Evolutionary conservation across 176 grass and related monocot species (phyloP).

Genomic region (Zoysia pacifica): DNA sequence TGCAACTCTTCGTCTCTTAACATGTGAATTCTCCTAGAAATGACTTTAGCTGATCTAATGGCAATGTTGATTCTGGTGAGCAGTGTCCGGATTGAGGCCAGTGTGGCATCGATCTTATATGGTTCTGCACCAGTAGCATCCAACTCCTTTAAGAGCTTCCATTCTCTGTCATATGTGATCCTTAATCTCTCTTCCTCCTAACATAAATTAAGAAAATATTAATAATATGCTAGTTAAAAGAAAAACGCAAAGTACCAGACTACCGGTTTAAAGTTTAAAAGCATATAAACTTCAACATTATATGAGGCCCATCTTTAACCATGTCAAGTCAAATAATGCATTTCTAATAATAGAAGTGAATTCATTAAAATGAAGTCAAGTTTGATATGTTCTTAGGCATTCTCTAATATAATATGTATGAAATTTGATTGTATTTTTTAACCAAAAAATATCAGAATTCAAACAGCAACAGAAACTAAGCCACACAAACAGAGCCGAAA

Average conservation of each 20-base stretch:
- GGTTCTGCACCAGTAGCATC: slow-evolving; percentile 70
- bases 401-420: background rate
- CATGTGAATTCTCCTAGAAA: slow-evolving; percentile 76
- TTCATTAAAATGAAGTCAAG: background rate
- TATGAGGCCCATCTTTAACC: background rate
- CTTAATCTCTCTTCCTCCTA: slow-evolving; percentile 88
- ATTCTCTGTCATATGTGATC: slow-evolving; percentile 75
- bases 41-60: slow-evolving; percentile 69
- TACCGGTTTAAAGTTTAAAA: background rate
- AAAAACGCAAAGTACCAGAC: background rate
- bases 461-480: slow-evolving; percentile 1
- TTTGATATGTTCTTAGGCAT: background rate
- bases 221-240: background rate
- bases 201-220: slow-evolving; percentile 24
- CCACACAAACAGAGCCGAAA: background rate
- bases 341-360: background rate
- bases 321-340: background rate
- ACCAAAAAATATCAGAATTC: background rate
- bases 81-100: slow-evolving; percentile 54
- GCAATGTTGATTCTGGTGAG: slow-evolving; percentile 67
- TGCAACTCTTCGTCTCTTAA: slow-evolving; percentile 74
- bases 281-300: background rate
- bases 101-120: slow-evolving; percentile 57
- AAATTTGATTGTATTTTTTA: background rate
- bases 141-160: slow-evolving; percentile 71